Evolutionary conservation across 2,329 filamentous ascomycete genomes (phyloP), one percentile per base, ranked within the genome.

Genomic region (Thelonectria blattea): DNA sequence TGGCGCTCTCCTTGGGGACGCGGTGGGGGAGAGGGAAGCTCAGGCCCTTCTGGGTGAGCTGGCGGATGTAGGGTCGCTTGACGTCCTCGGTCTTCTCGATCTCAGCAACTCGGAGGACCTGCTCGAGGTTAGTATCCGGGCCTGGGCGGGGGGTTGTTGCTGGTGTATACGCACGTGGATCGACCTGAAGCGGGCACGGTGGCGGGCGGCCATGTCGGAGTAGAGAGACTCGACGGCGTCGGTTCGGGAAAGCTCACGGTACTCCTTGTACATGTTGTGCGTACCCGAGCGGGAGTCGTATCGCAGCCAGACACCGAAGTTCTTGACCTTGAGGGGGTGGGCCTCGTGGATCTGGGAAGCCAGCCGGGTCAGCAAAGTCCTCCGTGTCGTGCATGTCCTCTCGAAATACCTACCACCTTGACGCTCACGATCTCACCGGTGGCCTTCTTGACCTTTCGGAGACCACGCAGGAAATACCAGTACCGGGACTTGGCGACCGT

Each of bases 191-290:
- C 95, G 92, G 78, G 95, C 90, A 73, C 76, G 93, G 89, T 99
- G 95, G 81, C 95, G 92, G 81, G 96, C 94, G 74, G 95, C 93
- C 95, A 99, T 98, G 86, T 99, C 95, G 84, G 95, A 91, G 91
- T 99, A 99, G 79, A 99, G 89, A 73, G 94, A 84, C 84, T 98
- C 91, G 77, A 98, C 94, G 72, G 95, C 95, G 73, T 95, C 94
- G 77, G 90, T 91, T 83, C 95, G 88, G 80, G 91, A 94, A 88
- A 98, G 91, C 88, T 98, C 95, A 80, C 95, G 92, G 91, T 97
- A 98, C 90, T 99, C 95, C 90, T 98, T 98, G 92, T 99, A 99
- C 95, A 99, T 99, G 91, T 99, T 99, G 93, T 99, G 95, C 76
- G 95, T 99, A 76, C 95, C 95, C 76, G 95, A 98, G 83, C 95